Conservation (phyloP, 1,284 basidiomycete genomes). For the Irpex rosettiformis region DNA sequence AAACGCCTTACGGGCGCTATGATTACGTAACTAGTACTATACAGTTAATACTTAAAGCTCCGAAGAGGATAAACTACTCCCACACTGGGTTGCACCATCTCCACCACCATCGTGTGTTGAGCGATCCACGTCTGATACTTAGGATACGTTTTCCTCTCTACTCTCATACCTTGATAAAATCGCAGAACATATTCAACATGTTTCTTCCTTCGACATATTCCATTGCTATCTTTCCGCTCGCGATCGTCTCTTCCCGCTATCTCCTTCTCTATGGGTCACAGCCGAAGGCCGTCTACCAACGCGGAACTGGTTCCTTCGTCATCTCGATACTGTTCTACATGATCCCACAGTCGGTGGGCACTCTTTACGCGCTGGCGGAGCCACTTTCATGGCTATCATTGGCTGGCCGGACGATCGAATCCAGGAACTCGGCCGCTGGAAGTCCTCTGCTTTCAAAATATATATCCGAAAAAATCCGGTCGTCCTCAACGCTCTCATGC, state of each 20-base stretch:
- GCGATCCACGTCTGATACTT: no score
- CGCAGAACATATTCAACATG: neutral
- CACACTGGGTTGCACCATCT: no score
- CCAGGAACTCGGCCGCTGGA: constrained; percentile 34
- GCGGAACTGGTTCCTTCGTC: constrained; percentile 23
- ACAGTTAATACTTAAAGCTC: no score
- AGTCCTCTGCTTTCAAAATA: constrained; percentile 30
- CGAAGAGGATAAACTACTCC: no score
- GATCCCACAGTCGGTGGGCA: constrained; percentile 27
- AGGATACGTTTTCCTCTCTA: no score
- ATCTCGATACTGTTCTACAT: constrained; percentile 16
- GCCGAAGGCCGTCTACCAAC: constrained; percentile 22
- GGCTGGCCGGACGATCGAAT: constrained; percentile 31
- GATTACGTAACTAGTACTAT: no score
- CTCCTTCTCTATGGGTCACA: constrained; percentile 21
- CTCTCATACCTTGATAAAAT: no score
- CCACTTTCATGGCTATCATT: constrained; percentile 30
- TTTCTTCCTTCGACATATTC: constrained; percentile 17
- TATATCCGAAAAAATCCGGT: constrained; percentile 34
- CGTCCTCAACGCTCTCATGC: constrained; percentile 16
- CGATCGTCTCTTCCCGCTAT: constrained; percentile 19
- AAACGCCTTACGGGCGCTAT: no score
- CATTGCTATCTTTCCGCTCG: constrained; percentile 20
- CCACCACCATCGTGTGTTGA: no score
- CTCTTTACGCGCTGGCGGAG: constrained; percentile 35